A percentile compares a stretch with the other conserved stretches of the same genome.
These are phyloP conservation scores for Chaetomiaceae sp. DNA, from an alignment of 2,329 filamentous ascomycete genomes.

Conservation along the genomic window DNA sequence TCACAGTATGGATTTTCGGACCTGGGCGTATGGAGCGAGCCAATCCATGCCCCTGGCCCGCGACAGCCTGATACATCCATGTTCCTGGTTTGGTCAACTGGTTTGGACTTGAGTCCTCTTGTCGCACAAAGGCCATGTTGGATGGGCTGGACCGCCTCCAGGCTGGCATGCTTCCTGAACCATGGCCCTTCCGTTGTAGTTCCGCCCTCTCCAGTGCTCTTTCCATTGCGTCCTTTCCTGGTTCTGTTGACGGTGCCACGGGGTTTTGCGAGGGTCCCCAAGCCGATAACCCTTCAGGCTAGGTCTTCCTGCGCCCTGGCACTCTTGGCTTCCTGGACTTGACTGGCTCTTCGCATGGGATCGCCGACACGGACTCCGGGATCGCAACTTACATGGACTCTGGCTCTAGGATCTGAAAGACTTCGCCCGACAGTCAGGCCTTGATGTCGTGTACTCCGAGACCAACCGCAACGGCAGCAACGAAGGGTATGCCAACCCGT, in stretches of 20 bases:
- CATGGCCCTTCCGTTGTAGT: constrained; percentile 6
- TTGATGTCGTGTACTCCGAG: constrained; percentile 98
- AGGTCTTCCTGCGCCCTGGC: constrained; percentile 8
- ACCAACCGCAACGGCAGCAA: constrained; percentile 87
- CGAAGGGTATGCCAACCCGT: constrained; percentile 65
- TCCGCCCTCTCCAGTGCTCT: constrained; percentile 2
- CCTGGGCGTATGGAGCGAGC: constrained; percentile 19
- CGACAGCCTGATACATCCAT: constrained; percentile 7
- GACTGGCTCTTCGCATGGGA: constrained; percentile 31
- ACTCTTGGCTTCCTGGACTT: constrained; percentile 33
- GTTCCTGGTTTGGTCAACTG: constrained; percentile 16
- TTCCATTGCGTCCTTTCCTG: constrained; percentile 11
- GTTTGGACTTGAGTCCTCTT: constrained; percentile 12
- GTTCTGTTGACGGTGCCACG: constrained; percentile 14
- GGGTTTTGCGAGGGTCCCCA: constrained; percentile 10
- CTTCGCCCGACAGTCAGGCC: constrained; percentile 91
- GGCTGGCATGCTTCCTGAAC: constrained; percentile 9
- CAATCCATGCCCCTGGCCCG: constrained; percentile 10
- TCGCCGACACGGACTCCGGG: constrained; percentile 38
- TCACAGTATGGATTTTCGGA: constrained; percentile 21
- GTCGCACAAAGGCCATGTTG: constrained; percentile 3
- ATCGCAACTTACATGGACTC: constrained; percentile 73
- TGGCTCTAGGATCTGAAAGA: constrained; percentile 97
- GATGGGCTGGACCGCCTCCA: constrained; percentile 9
- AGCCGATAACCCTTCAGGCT: constrained; percentile 10